Base-by-base conservation (phyloP, 495 filamentous ascomycete species). In the Astrocystis sublimbata region DNA sequence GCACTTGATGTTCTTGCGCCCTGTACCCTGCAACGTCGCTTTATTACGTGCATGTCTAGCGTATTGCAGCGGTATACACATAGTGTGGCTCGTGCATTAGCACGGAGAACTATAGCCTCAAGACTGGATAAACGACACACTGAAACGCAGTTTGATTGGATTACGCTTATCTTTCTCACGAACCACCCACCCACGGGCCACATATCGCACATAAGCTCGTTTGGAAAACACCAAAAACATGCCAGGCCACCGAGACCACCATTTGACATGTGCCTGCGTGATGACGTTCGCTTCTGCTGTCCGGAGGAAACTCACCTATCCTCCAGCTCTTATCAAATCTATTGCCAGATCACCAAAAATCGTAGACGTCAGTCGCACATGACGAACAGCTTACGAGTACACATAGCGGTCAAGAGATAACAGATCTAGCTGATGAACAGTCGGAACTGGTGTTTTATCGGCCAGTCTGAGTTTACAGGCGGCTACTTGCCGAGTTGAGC, bases 251-350 rank as follows among this genome's bases (percentile, higher is more conserved):
- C 49, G 1, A 35, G 12, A 19, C 47, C 3, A 15, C 40, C n/a
- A 0, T 33, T 45, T 45, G 23, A 57, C 40, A 57, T 45, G 40
- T 45, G 54, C n/a, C 54, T 57, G 54, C 40, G 24, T 40, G 40
- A 57, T 57, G 54, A 57, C 54, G 54, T 57, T 15, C 10, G 17
- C 8, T 13, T n/a, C 23, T n/a, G 38, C 21, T 1, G 36, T 31
- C 12, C n/a, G 28, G 36, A 35, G 52, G 8, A 24, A 24, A 28
- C 15, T 23, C 5, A 10, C 4, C 40, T n/a, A n/a, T n/a, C n/a
- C n/a, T n/a, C n/a, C n/a, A n/a, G n/a, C n/a, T n/a, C n/a, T n/a
- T 35, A 57, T 35, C 26, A 6, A 43, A 26, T 54, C 13, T 56
- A 42, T 30, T 36, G 7, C 7, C 35, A n/a, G n/a, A 17, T 21